Percentiles rank a stretch among this genome's conserved stretches.
Conservation (phyloP, 768 basidiomycete species). For the Suillus subluteus region DNA sequence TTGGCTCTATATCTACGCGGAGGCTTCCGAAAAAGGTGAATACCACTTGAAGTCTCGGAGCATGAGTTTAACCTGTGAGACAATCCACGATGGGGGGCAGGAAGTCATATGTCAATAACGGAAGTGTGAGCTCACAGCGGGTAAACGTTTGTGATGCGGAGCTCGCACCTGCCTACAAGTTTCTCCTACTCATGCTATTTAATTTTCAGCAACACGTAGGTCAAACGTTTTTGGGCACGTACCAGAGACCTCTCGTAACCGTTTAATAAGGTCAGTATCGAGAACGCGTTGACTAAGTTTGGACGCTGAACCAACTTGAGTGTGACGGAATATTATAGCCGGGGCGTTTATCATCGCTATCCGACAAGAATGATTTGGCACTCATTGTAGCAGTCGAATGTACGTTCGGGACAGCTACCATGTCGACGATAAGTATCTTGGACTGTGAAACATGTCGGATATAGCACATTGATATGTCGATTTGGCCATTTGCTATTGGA, state of each 20-base stretch:
- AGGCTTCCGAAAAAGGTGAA: constrained; percentile 12
- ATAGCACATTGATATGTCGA: background rate
- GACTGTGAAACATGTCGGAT: constrained; percentile 2
- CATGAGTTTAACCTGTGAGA: background rate
- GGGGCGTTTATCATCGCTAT: background rate
- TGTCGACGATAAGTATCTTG: constrained; percentile 9
- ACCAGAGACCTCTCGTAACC: background rate
- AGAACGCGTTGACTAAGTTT: background rate
- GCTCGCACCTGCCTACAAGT: background rate
- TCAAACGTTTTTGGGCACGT: background rate
- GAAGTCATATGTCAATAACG: background rate
- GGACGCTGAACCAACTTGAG: background rate
- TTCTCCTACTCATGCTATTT: background rate
- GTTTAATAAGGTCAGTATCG: background rate
- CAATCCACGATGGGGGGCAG: background rate
- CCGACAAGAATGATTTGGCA: background rate
- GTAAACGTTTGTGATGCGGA: background rate
- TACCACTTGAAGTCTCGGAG: background rate
- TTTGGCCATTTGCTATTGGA: too few species aligned
- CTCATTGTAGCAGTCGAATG: background rate
- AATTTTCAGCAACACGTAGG: background rate
- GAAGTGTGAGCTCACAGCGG: background rate
- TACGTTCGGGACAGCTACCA: constrained; percentile 3
- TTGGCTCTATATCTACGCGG: constrained; percentile 40
- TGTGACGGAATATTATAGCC: background rate